phyloP scores from a whole-genome alignment of 2,329 filamentous ascomycete species.

The Helotiales sp. region DNA sequence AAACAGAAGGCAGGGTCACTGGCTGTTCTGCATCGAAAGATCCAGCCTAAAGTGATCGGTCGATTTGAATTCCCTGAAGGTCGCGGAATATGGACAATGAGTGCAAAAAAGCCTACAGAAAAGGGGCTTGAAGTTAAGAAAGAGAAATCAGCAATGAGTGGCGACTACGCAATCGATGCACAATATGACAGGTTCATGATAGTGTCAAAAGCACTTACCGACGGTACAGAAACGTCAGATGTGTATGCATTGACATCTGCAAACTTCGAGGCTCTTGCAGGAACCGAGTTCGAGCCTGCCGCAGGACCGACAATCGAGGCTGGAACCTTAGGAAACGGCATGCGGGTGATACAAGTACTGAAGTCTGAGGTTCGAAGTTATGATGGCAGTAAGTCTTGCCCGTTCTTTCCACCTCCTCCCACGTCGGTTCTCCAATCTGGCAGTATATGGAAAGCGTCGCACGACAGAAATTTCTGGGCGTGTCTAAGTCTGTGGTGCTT shows the following conservation, averaged over 20 bases:
- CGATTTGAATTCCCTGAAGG: conserved; percentile 75
- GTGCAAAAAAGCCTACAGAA: conserved; percentile 68
- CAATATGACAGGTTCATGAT: conserved; percentile 83
- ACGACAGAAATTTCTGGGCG: conserved; percentile 1
- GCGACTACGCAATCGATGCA: conserved; percentile 61
- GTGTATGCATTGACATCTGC: conserved; percentile 77
- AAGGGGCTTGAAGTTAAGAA: conserved; percentile 57
- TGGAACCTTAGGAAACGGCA: conserved; percentile 79
- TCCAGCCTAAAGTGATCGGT: conserved; percentile 74
- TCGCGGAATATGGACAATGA: conserved; percentile 81
- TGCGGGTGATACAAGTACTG: conserved; percentile 84
- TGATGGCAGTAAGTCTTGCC: conserved; percentile 72
- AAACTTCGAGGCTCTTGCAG: conserved; percentile 75
- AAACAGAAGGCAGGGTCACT: conserved; percentile 70
- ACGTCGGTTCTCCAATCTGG: background rate
- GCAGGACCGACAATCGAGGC: conserved; percentile 87
- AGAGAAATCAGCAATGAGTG: conserved; percentile 53
- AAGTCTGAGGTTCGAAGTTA: conserved; percentile 89
- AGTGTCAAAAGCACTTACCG: conserved; percentile 67
- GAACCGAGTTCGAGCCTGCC: conserved; percentile 89
- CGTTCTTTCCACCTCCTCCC: conserved; percentile 27
- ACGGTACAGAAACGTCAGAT: conserved; percentile 76
- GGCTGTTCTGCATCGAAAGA: conserved; percentile 76
- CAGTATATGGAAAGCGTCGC: conserved; percentile 12
- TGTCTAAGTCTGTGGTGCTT: conserved; percentile 18